Base-by-base conservation (phyloP, 352 stramenopile genomes). In the Salisapilia sapeloensis region DNA sequence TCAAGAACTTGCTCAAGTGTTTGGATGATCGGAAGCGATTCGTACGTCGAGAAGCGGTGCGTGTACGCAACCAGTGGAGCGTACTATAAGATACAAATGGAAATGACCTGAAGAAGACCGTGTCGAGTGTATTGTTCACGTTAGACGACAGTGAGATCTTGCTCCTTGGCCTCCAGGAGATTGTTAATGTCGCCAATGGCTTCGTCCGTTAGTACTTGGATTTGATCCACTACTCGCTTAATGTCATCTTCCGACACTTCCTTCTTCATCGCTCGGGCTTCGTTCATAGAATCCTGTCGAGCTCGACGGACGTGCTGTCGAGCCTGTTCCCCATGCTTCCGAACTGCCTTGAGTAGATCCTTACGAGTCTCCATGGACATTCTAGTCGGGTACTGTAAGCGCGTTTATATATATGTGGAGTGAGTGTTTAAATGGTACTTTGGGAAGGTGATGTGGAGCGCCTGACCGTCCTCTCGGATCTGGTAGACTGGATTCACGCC, bases 1-100 rank as follows among this genome's bases (percentile, higher is more conserved):
- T 85, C 35, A 61, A 65, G 29, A 60, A 81, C 29, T 47, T 94
- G 12, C 48, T 76, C 33, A 29, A 49, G n/a, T 75, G 75, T 14
- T 52, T 94, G 15, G 64, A 94, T 44, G 80, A 94, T 41, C 74
- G 60, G 41, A 90, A 91, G 40, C 76, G 78, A 17, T 69, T 87
- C 25, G 78, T 94, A 35, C 78, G 80, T 18, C 75, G 91, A 47
- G 64, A 60, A 33, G 70, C 77, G 2, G 80, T 91, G 34, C 69
- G 75, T n/a, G 72, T 92, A 38, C 75, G 80, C 41, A 94, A 94
- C 59, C 54, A 81, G 46, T 94, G 80, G 80, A 85, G 78, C 37
- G 66, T 94, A 25, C 53, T 93, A 43, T 90, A 78, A 49, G 56
- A 9, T 28, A n/a, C 24, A 28, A 28, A 9, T 9, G 24, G n/a